Conservation (phyloP, 768 basidiomycete genomes). For the Lactifluus volemus region DNA sequence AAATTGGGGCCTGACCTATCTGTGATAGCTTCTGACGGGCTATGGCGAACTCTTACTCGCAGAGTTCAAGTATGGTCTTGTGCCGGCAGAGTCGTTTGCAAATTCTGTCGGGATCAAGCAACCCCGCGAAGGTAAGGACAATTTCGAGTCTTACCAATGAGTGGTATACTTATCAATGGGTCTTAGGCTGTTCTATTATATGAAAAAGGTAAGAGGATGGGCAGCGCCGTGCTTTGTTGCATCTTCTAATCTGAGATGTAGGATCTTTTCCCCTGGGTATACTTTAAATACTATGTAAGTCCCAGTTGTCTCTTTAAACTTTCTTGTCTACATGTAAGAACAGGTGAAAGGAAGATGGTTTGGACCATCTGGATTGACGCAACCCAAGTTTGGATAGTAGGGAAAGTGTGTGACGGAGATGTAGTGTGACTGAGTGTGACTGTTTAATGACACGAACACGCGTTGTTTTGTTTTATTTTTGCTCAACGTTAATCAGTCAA, state of each 20-base stretch:
- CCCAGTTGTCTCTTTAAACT: background rate
- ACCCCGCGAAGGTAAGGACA: conserved; percentile 56
- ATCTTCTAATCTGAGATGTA: conserved; percentile 3
- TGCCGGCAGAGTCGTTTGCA: conserved; percentile 82
- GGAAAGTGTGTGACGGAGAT: background rate
- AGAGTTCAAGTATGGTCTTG: conserved; percentile 89
- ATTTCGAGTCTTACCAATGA: background rate
- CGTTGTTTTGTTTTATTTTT: conserved; percentile 1
- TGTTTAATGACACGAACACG: conserved; percentile 8
- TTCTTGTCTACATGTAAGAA: background rate
- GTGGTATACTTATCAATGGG: background rate
- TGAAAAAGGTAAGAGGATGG: conserved; percentile 29
- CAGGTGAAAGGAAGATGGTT: conserved; percentile 28
- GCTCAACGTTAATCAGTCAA: background rate
- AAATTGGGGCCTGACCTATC: background rate
- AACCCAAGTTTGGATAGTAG: conserved; percentile 18
- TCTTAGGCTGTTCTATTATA: conserved; percentile 35
- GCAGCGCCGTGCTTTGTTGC: background rate
- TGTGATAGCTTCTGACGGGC: conserved; percentile 59
- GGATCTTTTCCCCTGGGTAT: conserved; percentile 30
- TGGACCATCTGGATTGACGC: conserved; percentile 23
- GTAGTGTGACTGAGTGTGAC: conserved; percentile 10
- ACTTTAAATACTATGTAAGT: conserved; percentile 25
- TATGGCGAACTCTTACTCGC: conserved; percentile 80
- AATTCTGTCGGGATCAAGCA: conserved; percentile 63